Conservation (phyloP, 176 grass and related monocot genomes). For the Elaeis guineensis region DNA sequence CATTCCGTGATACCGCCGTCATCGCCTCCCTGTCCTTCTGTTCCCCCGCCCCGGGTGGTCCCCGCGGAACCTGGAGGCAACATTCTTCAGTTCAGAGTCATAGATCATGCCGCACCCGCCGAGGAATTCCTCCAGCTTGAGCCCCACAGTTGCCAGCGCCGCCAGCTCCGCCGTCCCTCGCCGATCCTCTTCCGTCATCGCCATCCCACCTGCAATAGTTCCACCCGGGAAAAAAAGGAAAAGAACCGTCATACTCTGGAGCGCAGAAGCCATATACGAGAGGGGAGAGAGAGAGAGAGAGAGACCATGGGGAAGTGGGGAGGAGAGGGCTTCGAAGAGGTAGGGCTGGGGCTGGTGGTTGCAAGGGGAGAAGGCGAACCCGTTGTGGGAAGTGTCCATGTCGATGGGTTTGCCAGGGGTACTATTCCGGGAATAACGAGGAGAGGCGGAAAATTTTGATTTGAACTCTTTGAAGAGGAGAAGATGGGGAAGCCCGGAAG, state of each 20-base stretch:
- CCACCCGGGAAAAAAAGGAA: neutral
- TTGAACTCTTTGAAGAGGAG: neutral
- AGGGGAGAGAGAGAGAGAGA: neutral
- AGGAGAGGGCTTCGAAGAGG: constrained; percentile 18
- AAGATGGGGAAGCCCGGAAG: constrained; percentile 16
- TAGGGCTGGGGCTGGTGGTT: neutral
- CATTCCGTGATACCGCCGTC: constrained; percentile 36
- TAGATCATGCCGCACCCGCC: constrained; percentile 25
- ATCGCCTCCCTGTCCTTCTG: constrained; percentile 8
- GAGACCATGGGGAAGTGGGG: constrained; percentile 12
- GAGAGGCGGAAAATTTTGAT: neutral
- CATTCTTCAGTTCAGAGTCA: constrained; percentile 54
- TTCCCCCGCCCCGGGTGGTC: neutral
- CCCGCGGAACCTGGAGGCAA: neutral
- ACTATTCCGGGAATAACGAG: constrained; percentile 7
- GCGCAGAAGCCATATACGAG: neutral
- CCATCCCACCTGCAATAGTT: constrained; percentile 16
- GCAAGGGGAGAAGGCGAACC: constrained; percentile 71
- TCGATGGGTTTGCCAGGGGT: constrained; percentile 17
- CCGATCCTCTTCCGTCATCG: constrained; percentile 43
- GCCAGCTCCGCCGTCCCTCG: constrained; percentile 51
- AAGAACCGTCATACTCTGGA: neutral
- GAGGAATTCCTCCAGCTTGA: constrained; percentile 68
- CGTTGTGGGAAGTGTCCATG: constrained; percentile 62
- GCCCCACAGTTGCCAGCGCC: constrained; percentile 33